Evolutionary conservation across 768 basidiomycete species (phyloP), one percentile per base, ranked within the genome.

Genomic region (Pleurotus citrinopileatus): DNA sequence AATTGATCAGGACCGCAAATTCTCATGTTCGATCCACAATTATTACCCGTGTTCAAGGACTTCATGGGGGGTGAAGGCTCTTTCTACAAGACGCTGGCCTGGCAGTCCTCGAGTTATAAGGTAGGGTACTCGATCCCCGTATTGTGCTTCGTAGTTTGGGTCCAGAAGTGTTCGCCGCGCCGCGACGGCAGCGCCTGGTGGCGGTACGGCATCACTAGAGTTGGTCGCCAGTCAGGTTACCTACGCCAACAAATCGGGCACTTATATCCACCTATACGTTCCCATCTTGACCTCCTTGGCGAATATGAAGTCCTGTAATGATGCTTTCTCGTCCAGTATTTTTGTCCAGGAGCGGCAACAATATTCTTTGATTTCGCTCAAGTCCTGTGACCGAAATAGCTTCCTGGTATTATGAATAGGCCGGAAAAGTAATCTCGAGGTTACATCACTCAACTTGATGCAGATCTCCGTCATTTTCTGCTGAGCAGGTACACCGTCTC

Each of bases 231-330:
- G n/a, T n/a, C n/a, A n/a, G n/a, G n/a, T n/a, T n/a, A n/a, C n/a
- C n/a, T n/a, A n/a, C n/a, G n/a, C n/a, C n/a, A n/a, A n/a, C n/a
- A n/a, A n/a, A n/a, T n/a, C n/a, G n/a, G n/a, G n/a, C n/a, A n/a
- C n/a, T n/a, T n/a, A n/a, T n/a, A n/a, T 72, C 46, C 50, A 90
- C 94, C 89, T 94, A 65, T 98, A 98, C 0, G 89, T 91, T 10
- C 97, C 97, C 78, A 98, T 79, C 61, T 74, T 86, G 25, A 98
- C 94, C 69, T 95, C 92, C 65, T 96, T 96, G 0, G 96, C 86
- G 59, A 98, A 94, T 29, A 94, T 87, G 62, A 97, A 97, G 65
- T 98, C 95, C 60, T 95, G 89, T n/a, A 91, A 71, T 2, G 91
- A 87, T 2, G 82, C 86, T 59, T 80, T 85, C 55, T 91, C 86